A percentile compares a stretch with the other conserved stretches of the same genome.
Evolutionary conservation across 352 stramenopile species (phyloP).

Genomic region (Phytophthora tentaculata): DNA sequence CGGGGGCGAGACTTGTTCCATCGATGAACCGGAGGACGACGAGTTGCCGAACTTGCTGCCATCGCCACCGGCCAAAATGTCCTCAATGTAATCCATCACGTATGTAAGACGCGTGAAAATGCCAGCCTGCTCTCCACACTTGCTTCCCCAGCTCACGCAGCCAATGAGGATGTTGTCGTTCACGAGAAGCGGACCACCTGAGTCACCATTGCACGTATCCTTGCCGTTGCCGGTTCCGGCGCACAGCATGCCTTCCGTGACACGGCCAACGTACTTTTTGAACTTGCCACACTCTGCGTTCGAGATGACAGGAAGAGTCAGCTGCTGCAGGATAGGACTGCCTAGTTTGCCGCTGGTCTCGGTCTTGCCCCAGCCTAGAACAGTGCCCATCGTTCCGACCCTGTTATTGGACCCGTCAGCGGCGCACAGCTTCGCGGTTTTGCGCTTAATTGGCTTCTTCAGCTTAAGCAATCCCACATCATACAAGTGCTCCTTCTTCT

Average conservation of each 20-base stretch:
- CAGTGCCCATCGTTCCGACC: constrained; percentile 52
- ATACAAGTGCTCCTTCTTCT: constrained; percentile 41
- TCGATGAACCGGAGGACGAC: constrained; percentile 11
- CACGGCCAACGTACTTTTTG: constrained; percentile 49
- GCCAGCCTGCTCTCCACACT: constrained; percentile 56
- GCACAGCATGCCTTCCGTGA: constrained; percentile 70
- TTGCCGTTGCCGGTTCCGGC: constrained; percentile 50
- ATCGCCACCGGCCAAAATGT: constrained; percentile 49
- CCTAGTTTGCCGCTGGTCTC: constrained; percentile 25
- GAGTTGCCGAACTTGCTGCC: constrained; percentile 28
- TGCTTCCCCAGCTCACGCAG: constrained; percentile 72
- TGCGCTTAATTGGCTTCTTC: constrained; percentile 38
- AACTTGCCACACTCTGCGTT: constrained; percentile 61
- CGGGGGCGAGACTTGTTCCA: neutral
- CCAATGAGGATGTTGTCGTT: constrained; percentile 54
- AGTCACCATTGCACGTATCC: constrained; percentile 76
- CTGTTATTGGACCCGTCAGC: constrained; percentile 56
- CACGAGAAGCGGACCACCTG: constrained; percentile 61
- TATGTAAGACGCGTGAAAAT: constrained; percentile 63
- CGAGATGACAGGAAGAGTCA: constrained; percentile 62
- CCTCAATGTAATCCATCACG: constrained; percentile 66
- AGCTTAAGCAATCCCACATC: constrained; percentile 70
- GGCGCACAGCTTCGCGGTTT: constrained; percentile 43
- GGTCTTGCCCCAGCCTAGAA: constrained; percentile 65
- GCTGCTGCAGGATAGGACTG: constrained; percentile 45